Percentiles rank a stretch among this genome's conserved stretches.
Conservation (phyloP, 495 filamentous ascomycete genomes). For the Podospora comata region DNA sequence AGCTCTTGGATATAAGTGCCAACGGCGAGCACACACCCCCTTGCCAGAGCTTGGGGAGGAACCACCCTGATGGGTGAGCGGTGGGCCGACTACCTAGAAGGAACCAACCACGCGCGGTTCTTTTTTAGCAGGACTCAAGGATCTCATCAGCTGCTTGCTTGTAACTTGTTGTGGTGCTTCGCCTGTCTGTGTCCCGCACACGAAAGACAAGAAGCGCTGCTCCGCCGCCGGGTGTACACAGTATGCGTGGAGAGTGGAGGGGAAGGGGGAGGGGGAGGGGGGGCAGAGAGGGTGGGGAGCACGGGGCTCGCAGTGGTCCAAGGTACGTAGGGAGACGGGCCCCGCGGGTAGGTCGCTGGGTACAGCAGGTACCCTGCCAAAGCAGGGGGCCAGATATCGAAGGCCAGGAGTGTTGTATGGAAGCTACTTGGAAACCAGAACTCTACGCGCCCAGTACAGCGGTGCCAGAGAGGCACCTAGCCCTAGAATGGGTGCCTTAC, state of each 20-base stretch:
- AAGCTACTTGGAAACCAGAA: not conserved
- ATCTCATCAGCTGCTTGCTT: constrained; percentile 9
- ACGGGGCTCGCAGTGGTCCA: not conserved
- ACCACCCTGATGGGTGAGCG: constrained; percentile 6
- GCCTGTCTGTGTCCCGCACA: constrained; percentile 11
- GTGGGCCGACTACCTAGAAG: not conserved
- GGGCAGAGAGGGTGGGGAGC: not conserved
- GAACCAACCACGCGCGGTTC: constrained; percentile 11
- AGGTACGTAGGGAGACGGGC: not conserved
- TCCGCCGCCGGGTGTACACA: constrained; percentile 5
- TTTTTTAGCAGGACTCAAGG: constrained; percentile 12
- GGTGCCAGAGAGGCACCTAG: constrained; percentile 1
- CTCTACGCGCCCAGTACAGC: not conserved
- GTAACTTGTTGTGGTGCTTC: constrained; percentile 9
- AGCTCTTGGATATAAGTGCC: constrained; percentile 16
- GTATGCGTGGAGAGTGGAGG: constrained; percentile 3
- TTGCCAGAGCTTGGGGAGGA: not conserved
- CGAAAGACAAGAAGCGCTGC: constrained; percentile 1
- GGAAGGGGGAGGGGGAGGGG: not conserved
- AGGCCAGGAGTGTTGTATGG: not conserved
- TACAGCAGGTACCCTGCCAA: not conserved
- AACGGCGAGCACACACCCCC: not conserved
- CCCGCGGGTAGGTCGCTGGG: not conserved
- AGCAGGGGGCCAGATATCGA: not conserved
- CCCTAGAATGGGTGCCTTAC: constrained; percentile 2